A percentile compares a stretch with the other conserved stretches of the same genome.
Conservation (phyloP, 768 basidiomycete genomes). For the Suillus fuscotomentosus region DNA sequence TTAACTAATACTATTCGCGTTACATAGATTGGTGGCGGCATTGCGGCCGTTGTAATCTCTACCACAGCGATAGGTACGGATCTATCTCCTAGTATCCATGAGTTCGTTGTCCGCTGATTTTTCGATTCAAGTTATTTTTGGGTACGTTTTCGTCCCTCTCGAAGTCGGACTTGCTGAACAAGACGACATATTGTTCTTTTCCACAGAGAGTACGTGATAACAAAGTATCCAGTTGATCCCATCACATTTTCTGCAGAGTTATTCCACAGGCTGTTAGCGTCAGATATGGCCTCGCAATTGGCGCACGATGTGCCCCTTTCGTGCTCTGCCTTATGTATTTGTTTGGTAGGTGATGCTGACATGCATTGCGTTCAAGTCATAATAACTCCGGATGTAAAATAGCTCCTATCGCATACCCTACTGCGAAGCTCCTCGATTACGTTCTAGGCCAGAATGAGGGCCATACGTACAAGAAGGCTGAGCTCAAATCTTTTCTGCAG, state of each 20-base stretch:
- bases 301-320: constrained; percentile 74
- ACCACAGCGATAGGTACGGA: constrained; percentile 54
- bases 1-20: not conserved
- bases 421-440: constrained; percentile 72
- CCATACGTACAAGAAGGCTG: constrained; percentile 80
- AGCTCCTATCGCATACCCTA: constrained; percentile 79
- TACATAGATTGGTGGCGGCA: constrained; percentile 57
- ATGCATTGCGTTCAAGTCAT: not conserved
- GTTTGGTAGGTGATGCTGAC: constrained; percentile 30
- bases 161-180: not conserved
- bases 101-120: constrained; percentile 6
- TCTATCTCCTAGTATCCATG: not conserved
- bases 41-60: constrained; percentile 76
- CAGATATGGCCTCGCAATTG: constrained; percentile 78
- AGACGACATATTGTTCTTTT: not conserved
- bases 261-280: constrained; percentile 75
- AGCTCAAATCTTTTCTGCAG: constrained; percentile 74
- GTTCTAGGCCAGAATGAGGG: constrained; percentile 74
- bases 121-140: constrained; percentile 66
- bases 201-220: constrained; percentile 35
- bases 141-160: constrained; percentile 42
- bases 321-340: constrained; percentile 74
- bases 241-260: constrained; percentile 38
- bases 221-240: not conserved
- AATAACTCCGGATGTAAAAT: not conserved